Evolutionary conservation across 1,139 yeast genomes (phyloP).

Genomic region (Entelexis sorbosivorans): DNA sequence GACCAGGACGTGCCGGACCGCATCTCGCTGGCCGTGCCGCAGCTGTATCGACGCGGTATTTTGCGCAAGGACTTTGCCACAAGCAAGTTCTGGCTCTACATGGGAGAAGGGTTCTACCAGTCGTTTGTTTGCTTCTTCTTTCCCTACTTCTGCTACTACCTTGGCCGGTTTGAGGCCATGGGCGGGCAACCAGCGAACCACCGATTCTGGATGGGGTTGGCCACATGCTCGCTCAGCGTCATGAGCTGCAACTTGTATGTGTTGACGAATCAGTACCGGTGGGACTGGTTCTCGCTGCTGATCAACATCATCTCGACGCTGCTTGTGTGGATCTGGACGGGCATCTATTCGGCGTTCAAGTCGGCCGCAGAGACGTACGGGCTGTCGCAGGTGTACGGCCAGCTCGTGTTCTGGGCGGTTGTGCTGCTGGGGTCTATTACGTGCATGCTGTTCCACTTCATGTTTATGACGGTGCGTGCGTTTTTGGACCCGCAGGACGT

Average conservation of each 20-base stretch:
- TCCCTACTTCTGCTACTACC: conserved; percentile 61
- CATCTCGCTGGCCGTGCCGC: conserved; percentile 80
- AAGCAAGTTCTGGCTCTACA: conserved; percentile 68
- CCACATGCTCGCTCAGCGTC: conserved; percentile 69
- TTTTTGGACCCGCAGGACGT: conserved; percentile 63
- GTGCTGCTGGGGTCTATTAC: conserved; percentile 57
- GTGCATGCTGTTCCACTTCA: conserved; percentile 69
- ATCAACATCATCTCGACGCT: conserved; percentile 55
- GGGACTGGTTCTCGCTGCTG: conserved; percentile 81
- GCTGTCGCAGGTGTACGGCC: conserved; percentile 60
- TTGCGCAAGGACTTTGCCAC: conserved; percentile 71
- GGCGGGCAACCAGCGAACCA: conserved; percentile 67
- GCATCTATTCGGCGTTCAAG: conserved; percentile 63
- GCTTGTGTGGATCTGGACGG: conserved; percentile 76
- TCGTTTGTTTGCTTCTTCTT: conserved; percentile 76
- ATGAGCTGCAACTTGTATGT: conserved; percentile 72
- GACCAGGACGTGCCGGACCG: conserved; percentile 88
- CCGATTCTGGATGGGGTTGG: conserved; percentile 74
- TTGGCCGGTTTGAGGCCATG: conserved; percentile 45
- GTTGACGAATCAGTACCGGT: conserved; percentile 69
- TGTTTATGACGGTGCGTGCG: conserved; percentile 51
- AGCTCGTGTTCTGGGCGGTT: conserved; percentile 73
- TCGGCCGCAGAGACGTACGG: conserved; percentile 62
- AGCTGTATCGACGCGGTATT: conserved; percentile 76
- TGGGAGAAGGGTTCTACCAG: conserved; percentile 82